These are phyloP conservation scores for Rhododendron ferrugineum DNA, from an alignment of 148 eudicot species.

Conservation along the genomic window DNA sequence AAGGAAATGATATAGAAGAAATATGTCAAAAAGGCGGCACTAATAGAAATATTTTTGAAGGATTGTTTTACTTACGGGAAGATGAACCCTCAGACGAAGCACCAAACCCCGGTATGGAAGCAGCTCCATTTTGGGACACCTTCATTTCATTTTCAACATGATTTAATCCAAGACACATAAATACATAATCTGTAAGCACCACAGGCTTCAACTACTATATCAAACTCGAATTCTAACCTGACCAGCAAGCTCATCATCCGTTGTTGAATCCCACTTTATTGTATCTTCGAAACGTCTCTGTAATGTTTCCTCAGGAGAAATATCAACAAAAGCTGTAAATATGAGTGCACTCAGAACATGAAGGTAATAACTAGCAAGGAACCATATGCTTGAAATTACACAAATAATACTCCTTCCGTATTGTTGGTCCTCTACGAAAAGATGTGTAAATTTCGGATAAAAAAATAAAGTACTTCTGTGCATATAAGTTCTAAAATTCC, in stretches of 20 bases:
- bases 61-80: constrained; percentile 25
- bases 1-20: not conserved
- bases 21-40: not conserved
- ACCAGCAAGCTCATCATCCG: constrained; percentile 32
- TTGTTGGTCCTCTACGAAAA: not conserved
- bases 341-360: constrained; percentile 2
- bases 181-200: not conserved
- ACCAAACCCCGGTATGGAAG: constrained; percentile 29
- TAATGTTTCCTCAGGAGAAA: constrained; percentile 77
- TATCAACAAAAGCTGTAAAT: constrained; percentile 81
- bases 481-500: not conserved
- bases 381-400: not conserved
- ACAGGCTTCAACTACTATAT: not conserved
- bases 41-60: not conserved
- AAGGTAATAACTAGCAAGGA: not conserved
- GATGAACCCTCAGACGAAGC: constrained; percentile 37
- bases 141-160: constrained; percentile 17
- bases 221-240: constrained; percentile 33
- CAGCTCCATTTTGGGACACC: constrained; percentile 74
- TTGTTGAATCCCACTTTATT: constrained; percentile 33
- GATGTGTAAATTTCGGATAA: not conserved
- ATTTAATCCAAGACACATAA: not conserved
- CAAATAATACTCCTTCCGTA: not conserved
- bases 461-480: not conserved
- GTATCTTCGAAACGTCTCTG: constrained; percentile 47